Evolutionary conservation across 352 stramenopile species (phyloP), one percentile per base, ranked within the genome.

Genomic region (Globisporangium paddicum): DNA sequence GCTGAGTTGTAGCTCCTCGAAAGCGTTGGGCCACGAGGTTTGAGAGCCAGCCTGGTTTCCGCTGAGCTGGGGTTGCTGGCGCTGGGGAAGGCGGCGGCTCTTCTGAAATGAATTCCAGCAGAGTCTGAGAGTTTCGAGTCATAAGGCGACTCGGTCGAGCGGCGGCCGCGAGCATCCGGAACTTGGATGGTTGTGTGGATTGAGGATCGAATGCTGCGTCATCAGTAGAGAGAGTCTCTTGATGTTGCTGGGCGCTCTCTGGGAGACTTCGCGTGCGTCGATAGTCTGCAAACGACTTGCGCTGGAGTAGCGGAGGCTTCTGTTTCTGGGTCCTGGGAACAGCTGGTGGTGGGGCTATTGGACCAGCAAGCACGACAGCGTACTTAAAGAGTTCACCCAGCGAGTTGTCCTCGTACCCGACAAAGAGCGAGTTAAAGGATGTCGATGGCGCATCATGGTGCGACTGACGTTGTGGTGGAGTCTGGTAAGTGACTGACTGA

Each of bases 341-440:
- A 0, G 23, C 21, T 11, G 21, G 25, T 51, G 16, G 21, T 18
- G 25, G 64, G 53, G 26, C n/a, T n/a, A 72, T 68, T 9, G 79
- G 77, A 2, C 79, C 79, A 16, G 77, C 74, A 40, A 90, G 58
- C 23, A 90, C 79, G 44, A 90, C 69, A 3, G 79, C 73, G 42
- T 87, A 90, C 58, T 87, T 90, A 69, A 90, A 87, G 21, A 90
- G 58, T 14, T 79, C 71, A 2, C 72, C 75, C 1, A 89, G 51
- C 3, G 73, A 85, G 4, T 66, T 63, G 19, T 89, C 73, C 26
- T 87, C 63, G 28, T 71, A 68, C 8, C 75, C 74, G 1, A 65
- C 45, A 42, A 73, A 69, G 19, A 35, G 5, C 14, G 64, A 28
- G 19, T 73, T 48, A 21, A 65, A 67, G 16, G 57, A 52, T 37